A percentile compares a stretch with the other conserved stretches of the same genome.
phyloP scores from a whole-genome alignment of 345 rosid genomes.

The Barbarea vulgaris region DNA sequence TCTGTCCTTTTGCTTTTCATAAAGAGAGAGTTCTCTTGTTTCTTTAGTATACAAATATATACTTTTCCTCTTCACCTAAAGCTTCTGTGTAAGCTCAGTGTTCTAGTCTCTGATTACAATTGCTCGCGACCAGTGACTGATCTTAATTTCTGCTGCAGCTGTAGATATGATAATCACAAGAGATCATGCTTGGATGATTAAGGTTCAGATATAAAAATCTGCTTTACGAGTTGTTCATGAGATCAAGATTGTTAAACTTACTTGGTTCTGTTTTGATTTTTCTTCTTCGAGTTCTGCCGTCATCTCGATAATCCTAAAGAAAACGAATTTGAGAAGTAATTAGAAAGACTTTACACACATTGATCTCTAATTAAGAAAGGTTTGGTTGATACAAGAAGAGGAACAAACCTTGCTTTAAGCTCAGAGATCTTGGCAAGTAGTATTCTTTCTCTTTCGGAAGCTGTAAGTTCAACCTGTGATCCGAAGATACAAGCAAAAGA shows the following conservation, averaged over 20 bases:
- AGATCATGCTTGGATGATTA: not conserved
- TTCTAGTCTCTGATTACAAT: conserved; percentile 22
- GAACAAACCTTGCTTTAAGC: conserved; percentile 72
- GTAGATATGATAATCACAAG: conserved; percentile 8
- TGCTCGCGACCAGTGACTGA: conserved; percentile 9
- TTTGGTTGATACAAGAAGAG: conserved; percentile 11
- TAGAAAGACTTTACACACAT: conserved; percentile 21
- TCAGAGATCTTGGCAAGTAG: conserved; percentile 72
- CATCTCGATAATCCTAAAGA: conserved; percentile 64
- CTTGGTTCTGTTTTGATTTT: conserved; percentile 63
- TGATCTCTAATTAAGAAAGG: not conserved
- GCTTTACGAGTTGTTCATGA: not conserved
- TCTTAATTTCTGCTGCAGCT: conserved; percentile 39
- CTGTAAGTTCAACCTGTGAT: conserved; percentile 60
- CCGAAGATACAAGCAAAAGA: not conserved
- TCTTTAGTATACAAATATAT: conserved; percentile 30
- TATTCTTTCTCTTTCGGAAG: conserved; percentile 70
- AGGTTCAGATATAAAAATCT: not conserved
- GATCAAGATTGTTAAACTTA: conserved; percentile 44
- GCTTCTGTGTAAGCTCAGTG: conserved; percentile 26
- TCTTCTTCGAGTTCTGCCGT: conserved; percentile 71
- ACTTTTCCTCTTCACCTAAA: conserved; percentile 24
- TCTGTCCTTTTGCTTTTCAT: conserved; percentile 20
- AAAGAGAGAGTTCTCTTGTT: conserved; percentile 1
- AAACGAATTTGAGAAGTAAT: conserved; percentile 5